Conservation (phyloP, 441 rosid genomes). For the Bocquillonia castaneifolia region DNA sequence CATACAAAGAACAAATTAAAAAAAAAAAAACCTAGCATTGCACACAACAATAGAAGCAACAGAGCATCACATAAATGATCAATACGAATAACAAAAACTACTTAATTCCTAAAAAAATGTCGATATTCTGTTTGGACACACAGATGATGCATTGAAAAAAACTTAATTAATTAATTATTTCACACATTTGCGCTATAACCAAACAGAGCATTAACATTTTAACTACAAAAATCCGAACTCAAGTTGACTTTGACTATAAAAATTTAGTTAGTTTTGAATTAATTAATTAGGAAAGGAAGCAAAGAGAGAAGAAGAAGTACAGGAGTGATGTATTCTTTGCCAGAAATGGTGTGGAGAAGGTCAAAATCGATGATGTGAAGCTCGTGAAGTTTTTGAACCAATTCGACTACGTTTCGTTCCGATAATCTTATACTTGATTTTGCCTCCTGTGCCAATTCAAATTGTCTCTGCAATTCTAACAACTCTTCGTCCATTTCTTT, state of each 20-base stretch:
- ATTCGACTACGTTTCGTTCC: slow-evolving; percentile 91
- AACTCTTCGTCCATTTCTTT: slow-evolving; percentile 74
- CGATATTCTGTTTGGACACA: no score
- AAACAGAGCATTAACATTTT: no score
- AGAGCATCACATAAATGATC: neutral
- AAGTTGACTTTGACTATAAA: slow-evolving; percentile 2
- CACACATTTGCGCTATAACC: no score
- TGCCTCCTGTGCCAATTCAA: slow-evolving; percentile 91
- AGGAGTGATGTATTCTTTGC: slow-evolving; percentile 90
- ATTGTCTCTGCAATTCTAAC: slow-evolving; percentile 81
- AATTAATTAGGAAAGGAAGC: no score
- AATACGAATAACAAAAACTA: no score
- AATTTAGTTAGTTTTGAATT: neutral
- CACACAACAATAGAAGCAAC: neutral
- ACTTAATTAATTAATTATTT: no score
- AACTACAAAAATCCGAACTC: no score
- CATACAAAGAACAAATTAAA: neutral
- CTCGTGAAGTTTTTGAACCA: slow-evolving; percentile 93
- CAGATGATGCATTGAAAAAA: no score
- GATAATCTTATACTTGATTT: slow-evolving; percentile 84
- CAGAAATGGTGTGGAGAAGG: slow-evolving; percentile 94
- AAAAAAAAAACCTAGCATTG: no score
- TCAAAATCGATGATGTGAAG: slow-evolving; percentile 89
- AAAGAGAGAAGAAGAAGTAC: slow-evolving; percentile 27
- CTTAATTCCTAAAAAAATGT: no score